phyloP scores from a whole-genome alignment of 345 rosid genomes.

The Fremontodendron californicum region DNA sequence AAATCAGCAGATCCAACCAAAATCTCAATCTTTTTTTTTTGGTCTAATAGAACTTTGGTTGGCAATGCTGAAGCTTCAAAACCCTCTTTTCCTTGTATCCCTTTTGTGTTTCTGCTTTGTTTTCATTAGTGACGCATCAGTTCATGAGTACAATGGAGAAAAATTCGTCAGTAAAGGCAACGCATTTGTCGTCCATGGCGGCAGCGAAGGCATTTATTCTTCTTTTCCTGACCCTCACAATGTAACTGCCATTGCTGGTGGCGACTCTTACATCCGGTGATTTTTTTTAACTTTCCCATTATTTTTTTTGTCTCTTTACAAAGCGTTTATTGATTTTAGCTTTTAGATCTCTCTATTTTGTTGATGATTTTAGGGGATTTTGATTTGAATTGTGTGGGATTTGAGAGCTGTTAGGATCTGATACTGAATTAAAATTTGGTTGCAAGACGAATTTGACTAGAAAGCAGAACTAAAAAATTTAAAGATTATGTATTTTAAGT shows the following conservation, averaged over 20 bases:
- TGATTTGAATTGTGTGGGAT: neutral
- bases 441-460: neutral
- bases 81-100: constrained; percentile 17
- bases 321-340: neutral
- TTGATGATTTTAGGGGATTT: constrained; percentile 1
- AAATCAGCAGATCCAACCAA: constrained; percentile 36
- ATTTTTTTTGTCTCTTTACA: neutral
- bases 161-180: constrained; percentile 78
- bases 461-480: neutral
- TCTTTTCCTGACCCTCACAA: constrained; percentile 30
- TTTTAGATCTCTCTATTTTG: constrained; percentile 12
- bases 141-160: constrained; percentile 77
- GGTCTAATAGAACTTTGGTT: neutral
- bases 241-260: constrained; percentile 32
- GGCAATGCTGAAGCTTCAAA: constrained; percentile 20
- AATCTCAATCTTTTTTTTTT: neutral
- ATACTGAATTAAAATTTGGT: constrained; percentile 5
- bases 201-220: constrained; percentile 94
- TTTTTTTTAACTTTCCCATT: neutral
- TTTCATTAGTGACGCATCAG: constrained; percentile 49
- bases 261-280: constrained; percentile 70
- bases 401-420: constrained; percentile 16
- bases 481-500: neutral
- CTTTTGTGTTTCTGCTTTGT: constrained; percentile 25
- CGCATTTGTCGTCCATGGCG: constrained; percentile 90